Evolutionary conservation across 495 filamentous ascomycete genomes (phyloP).

Genomic region (Aspergillus leporis): DNA sequence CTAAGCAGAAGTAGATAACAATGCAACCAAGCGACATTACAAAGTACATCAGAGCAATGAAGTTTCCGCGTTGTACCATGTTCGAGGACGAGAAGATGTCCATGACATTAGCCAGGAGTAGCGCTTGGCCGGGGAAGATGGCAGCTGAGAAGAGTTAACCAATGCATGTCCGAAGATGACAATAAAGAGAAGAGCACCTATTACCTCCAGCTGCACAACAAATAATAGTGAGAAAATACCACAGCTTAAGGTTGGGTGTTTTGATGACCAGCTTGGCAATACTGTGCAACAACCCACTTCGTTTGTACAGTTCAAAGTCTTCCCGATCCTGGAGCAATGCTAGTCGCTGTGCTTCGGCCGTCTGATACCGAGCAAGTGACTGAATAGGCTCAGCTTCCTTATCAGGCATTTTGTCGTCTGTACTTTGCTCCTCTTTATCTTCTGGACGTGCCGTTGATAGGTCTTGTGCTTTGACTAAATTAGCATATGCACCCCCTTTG

Average conservation of each 20-base stretch:
- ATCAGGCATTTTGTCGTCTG: not conserved
- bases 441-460: slow-evolving; percentile 33
- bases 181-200: not conserved
- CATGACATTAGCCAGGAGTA: slow-evolving; percentile 28
- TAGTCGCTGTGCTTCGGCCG: slow-evolving; percentile 1
- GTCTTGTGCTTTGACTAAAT: slow-evolving; percentile 67
- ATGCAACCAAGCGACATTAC: slow-evolving; percentile 51
- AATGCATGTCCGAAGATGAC: not conserved
- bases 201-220: slow-evolving; percentile 9
- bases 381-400: not conserved
- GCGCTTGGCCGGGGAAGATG: slow-evolving; percentile 26
- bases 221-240: slow-evolving; percentile 2
- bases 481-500: slow-evolving; percentile 58
- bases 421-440: not conserved
- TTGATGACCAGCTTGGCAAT: slow-evolving; percentile 6
- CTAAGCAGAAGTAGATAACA: slow-evolving; percentile 52
- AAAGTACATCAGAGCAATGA: slow-evolving; percentile 66
- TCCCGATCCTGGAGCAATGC: slow-evolving; percentile 5
- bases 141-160: slow-evolving; percentile 20
- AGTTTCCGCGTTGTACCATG: slow-evolving; percentile 36
- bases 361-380: slow-evolving; percentile 8
- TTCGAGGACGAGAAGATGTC: slow-evolving; percentile 26
- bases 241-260: slow-evolving; percentile 4
- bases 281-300: slow-evolving; percentile 1
- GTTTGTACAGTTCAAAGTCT: slow-evolving; percentile 6